Conservation (phyloP, 495 filamentous ascomycete species). For the Podospora didyma region DNA sequence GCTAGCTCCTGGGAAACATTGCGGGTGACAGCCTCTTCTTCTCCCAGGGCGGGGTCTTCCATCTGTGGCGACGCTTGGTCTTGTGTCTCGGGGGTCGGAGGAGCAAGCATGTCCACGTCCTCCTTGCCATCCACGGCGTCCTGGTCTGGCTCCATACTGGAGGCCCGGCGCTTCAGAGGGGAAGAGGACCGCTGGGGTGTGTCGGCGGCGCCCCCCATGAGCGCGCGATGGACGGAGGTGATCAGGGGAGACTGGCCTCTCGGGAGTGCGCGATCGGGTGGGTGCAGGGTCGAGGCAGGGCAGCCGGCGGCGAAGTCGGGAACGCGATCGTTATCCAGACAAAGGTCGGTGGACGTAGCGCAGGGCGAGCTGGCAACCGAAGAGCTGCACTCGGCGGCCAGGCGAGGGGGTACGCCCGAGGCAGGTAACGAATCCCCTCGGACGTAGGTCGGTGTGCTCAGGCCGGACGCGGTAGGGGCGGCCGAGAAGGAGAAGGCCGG, state of each 20-base stretch:
- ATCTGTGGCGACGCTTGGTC: constrained; percentile 1
- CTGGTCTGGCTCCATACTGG: constrained; percentile 47
- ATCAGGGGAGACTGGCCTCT: constrained; percentile 40
- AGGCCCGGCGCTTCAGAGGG: constrained; percentile 51
- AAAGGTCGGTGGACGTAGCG: constrained; percentile 68
- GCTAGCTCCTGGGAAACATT: not conserved
- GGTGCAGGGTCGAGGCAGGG: constrained; percentile 16
- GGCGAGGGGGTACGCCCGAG: constrained; percentile 43
- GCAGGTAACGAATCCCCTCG: constrained; percentile 54
- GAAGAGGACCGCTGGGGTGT: constrained; percentile 50
- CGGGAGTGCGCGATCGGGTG: constrained; percentile 8
- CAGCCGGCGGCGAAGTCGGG: constrained; percentile 47
- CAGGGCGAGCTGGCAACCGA: constrained; percentile 63
- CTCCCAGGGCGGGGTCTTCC: constrained; percentile 5
- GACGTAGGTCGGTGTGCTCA: constrained; percentile 52
- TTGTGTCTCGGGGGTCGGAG: constrained; percentile 9
- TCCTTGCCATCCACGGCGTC: constrained; percentile 28
- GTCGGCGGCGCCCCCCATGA: constrained; percentile 52
- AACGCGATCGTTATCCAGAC: constrained; percentile 58
- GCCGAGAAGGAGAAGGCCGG: constrained; percentile 35
- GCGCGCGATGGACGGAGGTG: constrained; percentile 38
- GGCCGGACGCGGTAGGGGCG: constrained; percentile 29
- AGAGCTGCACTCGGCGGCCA: constrained; percentile 49
- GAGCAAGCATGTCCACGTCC: constrained; percentile 48
- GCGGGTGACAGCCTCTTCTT: not conserved